Evolutionary conservation across 106 monocot genomes (phyloP), one percentile per base, ranked within the genome.

Genomic region (Ottelia alismoides): DNA sequence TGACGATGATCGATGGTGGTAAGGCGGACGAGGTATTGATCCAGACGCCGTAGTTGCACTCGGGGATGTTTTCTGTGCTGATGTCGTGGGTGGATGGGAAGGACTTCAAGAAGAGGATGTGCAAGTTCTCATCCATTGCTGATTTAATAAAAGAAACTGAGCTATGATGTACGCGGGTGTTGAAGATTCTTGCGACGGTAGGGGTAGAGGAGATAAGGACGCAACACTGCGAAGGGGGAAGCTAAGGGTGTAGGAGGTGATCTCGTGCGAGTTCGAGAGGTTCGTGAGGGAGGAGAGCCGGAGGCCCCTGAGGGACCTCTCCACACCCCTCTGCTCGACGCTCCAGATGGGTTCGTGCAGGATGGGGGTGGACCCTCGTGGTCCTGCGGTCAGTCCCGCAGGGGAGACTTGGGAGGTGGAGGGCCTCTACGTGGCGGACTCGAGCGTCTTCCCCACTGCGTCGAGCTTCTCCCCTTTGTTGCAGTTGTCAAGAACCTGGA

Each of bases 311-410:
- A 48, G 59, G 28, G 66, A 53, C 3, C 17, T 47, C 19, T 52
- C 58, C 29, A 58, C 61, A 47, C 64, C 72, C 27, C 14, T 72
- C 26, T 77, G 67, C 58, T 77, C 80, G 30, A 81, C 86, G 30
- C 86, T 81, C 61, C 86, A 86, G 77, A 86, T 86, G 86, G 86
- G 86, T 40, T 81, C 81, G 59, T 86, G 86, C 64, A 30, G 86
- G 30, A 86, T 86, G 86, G 86, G 80, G 6, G 30, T 43, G 53
- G 31, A 56, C 20, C 54, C 65, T 17, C 23, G 1, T 55, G 46
- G 22, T 22, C 66, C 70, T 0, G 80, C 60, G 19, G 80, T 77
- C 56, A 61, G 73, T 30, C 21, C 1, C 20, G 24, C 50, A 0
- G 86, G 74, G 29, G 81, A 81, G 80, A 65, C 69, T 14, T 86